phyloP scores from a whole-genome alignment of 441 rosid genomes.

The Eruca vesicaria region DNA sequence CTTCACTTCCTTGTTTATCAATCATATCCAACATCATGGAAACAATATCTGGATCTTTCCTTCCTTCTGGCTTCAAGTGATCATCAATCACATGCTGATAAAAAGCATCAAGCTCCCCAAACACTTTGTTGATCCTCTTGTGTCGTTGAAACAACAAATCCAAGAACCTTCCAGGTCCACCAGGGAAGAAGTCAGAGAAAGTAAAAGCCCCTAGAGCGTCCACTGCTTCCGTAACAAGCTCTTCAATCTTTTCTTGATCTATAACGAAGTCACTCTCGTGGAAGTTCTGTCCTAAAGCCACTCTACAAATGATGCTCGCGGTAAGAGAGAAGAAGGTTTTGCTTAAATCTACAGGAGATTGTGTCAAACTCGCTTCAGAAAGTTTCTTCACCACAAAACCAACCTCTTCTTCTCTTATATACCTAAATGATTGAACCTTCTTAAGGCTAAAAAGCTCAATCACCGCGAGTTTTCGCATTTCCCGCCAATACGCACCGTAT shows the following conservation, averaged over 20 bases:
- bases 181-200: background rate
- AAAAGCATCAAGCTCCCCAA: background rate
- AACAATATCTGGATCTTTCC: background rate
- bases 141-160: background rate
- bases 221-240: background rate
- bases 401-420: background rate
- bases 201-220: background rate
- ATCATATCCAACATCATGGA: background rate
- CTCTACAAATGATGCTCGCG: background rate
- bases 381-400: background rate
- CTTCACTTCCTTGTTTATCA: background rate
- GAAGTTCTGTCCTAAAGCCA: background rate
- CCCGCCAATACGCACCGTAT: background rate
- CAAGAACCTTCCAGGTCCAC: background rate
- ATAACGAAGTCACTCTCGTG: background rate
- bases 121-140: background rate
- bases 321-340: background rate
- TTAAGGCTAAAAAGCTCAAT: background rate
- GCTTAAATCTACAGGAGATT: background rate
- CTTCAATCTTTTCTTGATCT: background rate
- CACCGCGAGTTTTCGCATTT: background rate
- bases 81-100: background rate
- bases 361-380: background rate
- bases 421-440: background rate
- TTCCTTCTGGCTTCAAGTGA: background rate